phyloP scores from a whole-genome alignment of 805 yeast species.

The Metschnikowia lunata region DNA sequence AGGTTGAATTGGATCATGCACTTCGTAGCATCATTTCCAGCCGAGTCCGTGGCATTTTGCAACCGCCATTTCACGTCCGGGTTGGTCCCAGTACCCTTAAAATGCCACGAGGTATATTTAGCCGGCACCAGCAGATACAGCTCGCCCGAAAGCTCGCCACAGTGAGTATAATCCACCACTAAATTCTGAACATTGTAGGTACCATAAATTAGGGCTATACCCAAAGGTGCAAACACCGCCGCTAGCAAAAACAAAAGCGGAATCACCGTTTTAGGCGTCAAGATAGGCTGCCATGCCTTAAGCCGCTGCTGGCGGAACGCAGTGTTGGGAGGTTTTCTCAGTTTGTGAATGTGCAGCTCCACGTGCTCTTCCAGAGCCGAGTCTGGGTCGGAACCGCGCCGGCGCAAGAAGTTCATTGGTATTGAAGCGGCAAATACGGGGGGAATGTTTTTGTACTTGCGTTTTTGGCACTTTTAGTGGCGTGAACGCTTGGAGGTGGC shows the following conservation, averaged over 20 bases:
- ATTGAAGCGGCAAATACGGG: no score
- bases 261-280: conserved; percentile 86
- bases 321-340: conserved; percentile 52
- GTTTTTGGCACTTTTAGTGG: neutral
- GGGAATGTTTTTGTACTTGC: neutral
- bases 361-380: conserved; percentile 16
- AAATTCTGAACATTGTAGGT: conserved; percentile 75
- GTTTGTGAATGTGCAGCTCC: conserved; percentile 20
- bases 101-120: conserved; percentile 56
- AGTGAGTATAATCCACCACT: conserved; percentile 69
- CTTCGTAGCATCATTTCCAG: conserved; percentile 33
- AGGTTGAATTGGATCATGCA: conserved; percentile 72
- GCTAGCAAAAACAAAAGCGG: conserved; percentile 76
- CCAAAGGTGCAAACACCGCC: conserved; percentile 83
- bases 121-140: conserved; percentile 52
- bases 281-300: conserved; percentile 79
- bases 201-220: conserved; percentile 78
- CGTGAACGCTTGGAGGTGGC: no score
- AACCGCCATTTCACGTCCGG: conserved; percentile 65
- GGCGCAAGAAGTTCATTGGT: conserved; percentile 29
- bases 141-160: conserved; percentile 42
- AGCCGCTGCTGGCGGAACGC: conserved; percentile 75
- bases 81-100: conserved; percentile 41
- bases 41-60: conserved; percentile 27
- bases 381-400: conserved; percentile 24